Percentiles rank a stretch among this genome's conserved stretches.
Conservation (phyloP, 2,329 filamentous ascomycete species). For the Dactylellina haptotyla region DNA sequence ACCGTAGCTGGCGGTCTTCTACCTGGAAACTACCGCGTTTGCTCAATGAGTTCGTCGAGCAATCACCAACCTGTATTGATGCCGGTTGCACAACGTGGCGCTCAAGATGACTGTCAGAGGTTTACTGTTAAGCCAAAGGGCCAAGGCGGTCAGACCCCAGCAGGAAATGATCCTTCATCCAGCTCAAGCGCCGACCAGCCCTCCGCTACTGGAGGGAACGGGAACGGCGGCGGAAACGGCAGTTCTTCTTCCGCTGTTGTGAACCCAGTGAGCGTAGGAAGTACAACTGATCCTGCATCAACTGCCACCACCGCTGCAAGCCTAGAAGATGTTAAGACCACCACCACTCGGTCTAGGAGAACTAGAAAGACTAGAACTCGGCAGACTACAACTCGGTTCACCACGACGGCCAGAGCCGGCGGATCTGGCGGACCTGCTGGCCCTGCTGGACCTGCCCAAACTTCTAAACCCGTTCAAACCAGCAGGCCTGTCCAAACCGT, state of each 20-base stretch:
- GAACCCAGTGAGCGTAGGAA: constrained; percentile 31
- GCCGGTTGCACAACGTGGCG: constrained; percentile 74
- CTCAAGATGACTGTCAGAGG: constrained; percentile 73
- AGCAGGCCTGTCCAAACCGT: constrained; percentile 5
- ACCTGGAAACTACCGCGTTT: constrained; percentile 72
- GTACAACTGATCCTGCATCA: background rate
- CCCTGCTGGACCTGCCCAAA: too few species aligned
- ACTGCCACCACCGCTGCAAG: background rate
- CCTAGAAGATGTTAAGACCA: background rate
- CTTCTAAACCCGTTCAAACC: too few species aligned
- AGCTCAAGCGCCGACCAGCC: constrained; percentile 5
- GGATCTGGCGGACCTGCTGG: too few species aligned
- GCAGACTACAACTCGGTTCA: too few species aligned
- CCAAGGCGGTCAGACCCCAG: constrained; percentile 51
- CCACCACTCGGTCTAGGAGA: constrained; percentile 3
- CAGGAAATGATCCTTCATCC: background rate
- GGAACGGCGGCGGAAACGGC: constrained; percentile 22
- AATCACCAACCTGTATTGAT: constrained; percentile 75
- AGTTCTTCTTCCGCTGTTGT: too few species aligned
- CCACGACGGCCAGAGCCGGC: too few species aligned
- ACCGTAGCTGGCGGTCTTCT: constrained; percentile 70
- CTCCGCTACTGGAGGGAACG: constrained; percentile 46
- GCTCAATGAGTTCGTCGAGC: constrained; percentile 71
- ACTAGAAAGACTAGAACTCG: constrained; percentile 19
- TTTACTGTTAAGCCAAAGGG: constrained; percentile 65